Conservation (phyloP, 1,284 basidiomycete genomes). For the Blastosporella zonata region DNA sequence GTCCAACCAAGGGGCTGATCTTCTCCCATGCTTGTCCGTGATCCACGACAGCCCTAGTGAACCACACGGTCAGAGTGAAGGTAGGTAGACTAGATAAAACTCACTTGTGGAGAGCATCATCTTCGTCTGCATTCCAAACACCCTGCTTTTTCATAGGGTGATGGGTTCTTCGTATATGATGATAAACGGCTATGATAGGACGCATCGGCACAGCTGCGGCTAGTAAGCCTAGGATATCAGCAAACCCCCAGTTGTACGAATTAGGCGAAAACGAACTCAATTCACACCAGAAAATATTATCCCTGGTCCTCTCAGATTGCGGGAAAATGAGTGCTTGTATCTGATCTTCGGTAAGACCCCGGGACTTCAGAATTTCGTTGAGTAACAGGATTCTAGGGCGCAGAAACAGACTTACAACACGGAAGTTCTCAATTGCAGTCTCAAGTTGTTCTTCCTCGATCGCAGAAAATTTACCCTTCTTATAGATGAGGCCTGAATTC, state of each 20-base stretch:
- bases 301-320: conserved; percentile 55
- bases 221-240: conserved; percentile 26
- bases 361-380: conserved; percentile 23
- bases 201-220: conserved; percentile 68
- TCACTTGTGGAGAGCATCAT: conserved; percentile 61
- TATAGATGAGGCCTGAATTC: conserved; percentile 68
- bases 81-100: conserved; percentile 21
- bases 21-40: conserved; percentile 80
- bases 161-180: conserved; percentile 66
- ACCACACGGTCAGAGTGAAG: background rate
- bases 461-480: conserved; percentile 80
- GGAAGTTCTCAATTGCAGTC: conserved; percentile 62
- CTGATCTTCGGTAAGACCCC: conserved; percentile 49
- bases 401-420: conserved; percentile 41
- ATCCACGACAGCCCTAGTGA: conserved; percentile 56
- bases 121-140: conserved; percentile 68
- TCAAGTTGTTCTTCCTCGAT: conserved; percentile 68
- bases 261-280: conserved; percentile 52
- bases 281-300: conserved; percentile 71
- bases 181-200: conserved; percentile 78
- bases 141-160: conserved; percentile 70
- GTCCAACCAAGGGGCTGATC: conserved; percentile 62
- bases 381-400: background rate
- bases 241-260: background rate
- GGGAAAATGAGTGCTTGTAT: conserved; percentile 63